phyloP scores from a whole-genome alignment of 352 stramenopile species.

The Phytopythium litorale region DNA sequence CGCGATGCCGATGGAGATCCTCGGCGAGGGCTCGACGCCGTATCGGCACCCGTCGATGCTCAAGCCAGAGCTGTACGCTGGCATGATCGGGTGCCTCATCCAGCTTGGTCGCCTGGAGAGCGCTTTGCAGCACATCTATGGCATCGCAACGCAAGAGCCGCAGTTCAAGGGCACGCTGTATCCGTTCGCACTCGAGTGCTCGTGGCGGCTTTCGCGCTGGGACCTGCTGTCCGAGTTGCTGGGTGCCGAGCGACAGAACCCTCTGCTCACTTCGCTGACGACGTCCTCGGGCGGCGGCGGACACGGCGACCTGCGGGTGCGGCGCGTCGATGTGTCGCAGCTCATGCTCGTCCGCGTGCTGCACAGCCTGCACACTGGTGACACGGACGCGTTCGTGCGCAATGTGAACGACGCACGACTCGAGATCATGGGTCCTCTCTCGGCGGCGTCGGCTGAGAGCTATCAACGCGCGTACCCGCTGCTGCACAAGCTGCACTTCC shows the following conservation, averaged over 20 bases:
- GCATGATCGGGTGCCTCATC: slow-evolving; percentile 82
- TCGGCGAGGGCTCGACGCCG: slow-evolving; percentile 27
- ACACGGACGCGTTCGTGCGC: slow-evolving; percentile 50
- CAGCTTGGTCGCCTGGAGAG: slow-evolving; percentile 81
- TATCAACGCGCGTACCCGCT: slow-evolving; percentile 77
- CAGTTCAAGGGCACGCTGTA: slow-evolving; percentile 79
- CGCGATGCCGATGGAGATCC: neutral
- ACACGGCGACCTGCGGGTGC: slow-evolving; percentile 29
- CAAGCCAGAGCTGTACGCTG: slow-evolving; percentile 74
- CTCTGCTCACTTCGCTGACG: slow-evolving; percentile 25
- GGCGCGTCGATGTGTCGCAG: slow-evolving; percentile 68
- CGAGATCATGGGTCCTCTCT: slow-evolving; percentile 67
- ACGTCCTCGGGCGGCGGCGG: slow-evolving; percentile 20
- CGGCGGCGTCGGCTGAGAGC: slow-evolving; percentile 66
- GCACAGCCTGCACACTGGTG: slow-evolving; percentile 60
- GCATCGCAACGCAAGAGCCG: slow-evolving; percentile 76
- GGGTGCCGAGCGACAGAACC: slow-evolving; percentile 69
- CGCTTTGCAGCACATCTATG: slow-evolving; percentile 84
- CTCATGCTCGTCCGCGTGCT: slow-evolving; percentile 80
- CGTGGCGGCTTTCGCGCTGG: slow-evolving; percentile 85
- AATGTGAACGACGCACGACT: slow-evolving; percentile 61
- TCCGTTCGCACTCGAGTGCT: slow-evolving; percentile 77
- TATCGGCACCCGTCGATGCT: slow-evolving; percentile 43
- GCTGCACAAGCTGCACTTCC: slow-evolving; percentile 71
- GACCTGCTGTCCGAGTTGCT: slow-evolving; percentile 72